Evolutionary conservation across 2,329 filamentous ascomycete species (phyloP).

Genomic region (Fusarium sp.): DNA sequence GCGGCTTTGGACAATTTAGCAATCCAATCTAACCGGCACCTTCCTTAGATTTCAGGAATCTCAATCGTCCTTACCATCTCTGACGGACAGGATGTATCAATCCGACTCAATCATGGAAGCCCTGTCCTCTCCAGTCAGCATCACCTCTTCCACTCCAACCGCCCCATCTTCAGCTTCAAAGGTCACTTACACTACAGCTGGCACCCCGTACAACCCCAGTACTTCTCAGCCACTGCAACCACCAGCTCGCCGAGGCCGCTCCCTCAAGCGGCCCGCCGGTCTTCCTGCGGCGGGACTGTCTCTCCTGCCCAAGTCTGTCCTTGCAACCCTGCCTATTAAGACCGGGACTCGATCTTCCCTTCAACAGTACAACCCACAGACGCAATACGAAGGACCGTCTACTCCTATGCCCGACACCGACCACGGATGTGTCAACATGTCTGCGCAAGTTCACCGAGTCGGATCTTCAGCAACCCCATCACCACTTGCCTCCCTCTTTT

Average conservation of each 20-base stretch:
- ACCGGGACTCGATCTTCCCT: conserved; percentile 34
- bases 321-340: conserved; percentile 53
- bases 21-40: conserved; percentile 47
- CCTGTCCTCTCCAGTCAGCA: conserved; percentile 43
- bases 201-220: conserved; percentile 66
- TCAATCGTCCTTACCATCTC: conserved; percentile 31
- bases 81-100: conserved; percentile 36
- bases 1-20: conserved; percentile 25
- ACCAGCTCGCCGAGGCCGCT: conserved; percentile 63
- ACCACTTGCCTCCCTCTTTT: conserved; percentile 35
- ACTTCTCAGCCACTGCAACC: conserved; percentile 61
- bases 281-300: conserved; percentile 49
- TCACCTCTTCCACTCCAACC: conserved; percentile 39
- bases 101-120: conserved; percentile 49
- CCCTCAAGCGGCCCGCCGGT: conserved; percentile 55
- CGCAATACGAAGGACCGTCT: conserved; percentile 65
- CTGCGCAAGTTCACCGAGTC: conserved; percentile 44
- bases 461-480: conserved; percentile 46
- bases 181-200: conserved; percentile 66
- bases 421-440: conserved; percentile 45
- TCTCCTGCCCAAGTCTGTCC: conserved; percentile 53
- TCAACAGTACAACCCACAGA: conserved; percentile 63
- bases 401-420: conserved; percentile 53
- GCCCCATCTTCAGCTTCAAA: conserved; percentile 43
- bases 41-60: conserved; percentile 45